Evolutionary conservation across 495 filamentous ascomycete genomes (phyloP).

Genomic region (Neurospora sp.): DNA sequence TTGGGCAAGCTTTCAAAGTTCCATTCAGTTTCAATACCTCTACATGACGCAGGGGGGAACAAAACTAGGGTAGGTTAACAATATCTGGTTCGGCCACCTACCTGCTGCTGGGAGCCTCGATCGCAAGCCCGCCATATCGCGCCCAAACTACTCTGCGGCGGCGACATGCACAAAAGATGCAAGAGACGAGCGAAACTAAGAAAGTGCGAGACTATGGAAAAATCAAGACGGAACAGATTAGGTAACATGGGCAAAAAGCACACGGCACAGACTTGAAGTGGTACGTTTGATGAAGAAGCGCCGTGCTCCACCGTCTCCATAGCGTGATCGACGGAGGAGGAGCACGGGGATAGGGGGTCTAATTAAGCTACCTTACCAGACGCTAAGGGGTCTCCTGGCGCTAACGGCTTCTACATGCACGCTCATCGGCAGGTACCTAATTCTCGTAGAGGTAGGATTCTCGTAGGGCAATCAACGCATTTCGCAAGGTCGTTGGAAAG

Average conservation of each 20-base stretch:
- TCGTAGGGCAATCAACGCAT: background rate
- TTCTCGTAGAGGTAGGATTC: background rate
- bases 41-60: background rate
- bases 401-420: background rate
- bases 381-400: background rate
- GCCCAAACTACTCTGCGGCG: background rate
- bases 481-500: background rate
- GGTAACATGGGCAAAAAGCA: background rate
- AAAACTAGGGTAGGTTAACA: background rate
- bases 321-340: background rate
- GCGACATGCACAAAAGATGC: background rate
- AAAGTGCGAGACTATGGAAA: background rate
- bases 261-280: background rate
- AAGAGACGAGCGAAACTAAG: background rate
- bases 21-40: background rate
- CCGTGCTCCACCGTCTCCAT: background rate
- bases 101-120: background rate
- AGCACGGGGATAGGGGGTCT: background rate
- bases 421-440: background rate
- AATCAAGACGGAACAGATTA: background rate
- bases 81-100: background rate
- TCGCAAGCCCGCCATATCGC: background rate
- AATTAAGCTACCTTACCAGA: background rate
- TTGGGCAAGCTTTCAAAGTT: background rate
- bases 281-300: constrained; percentile 1